Evolutionary conservation across 139 green algal species (phyloP).

Genomic region (Mesotaenium endlicherianum): DNA sequence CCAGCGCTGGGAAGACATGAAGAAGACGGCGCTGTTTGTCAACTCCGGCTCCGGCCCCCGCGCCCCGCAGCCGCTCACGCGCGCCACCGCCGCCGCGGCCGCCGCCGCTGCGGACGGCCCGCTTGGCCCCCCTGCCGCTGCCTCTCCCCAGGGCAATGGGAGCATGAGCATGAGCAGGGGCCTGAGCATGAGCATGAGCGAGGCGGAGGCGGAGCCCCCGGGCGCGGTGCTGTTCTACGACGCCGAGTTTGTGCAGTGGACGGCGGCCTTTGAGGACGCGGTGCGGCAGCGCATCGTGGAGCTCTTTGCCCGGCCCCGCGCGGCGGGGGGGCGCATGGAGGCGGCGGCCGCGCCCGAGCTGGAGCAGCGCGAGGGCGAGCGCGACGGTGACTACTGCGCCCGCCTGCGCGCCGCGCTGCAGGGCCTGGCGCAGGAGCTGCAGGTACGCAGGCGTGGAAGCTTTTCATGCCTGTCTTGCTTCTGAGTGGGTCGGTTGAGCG

Average conservation of each 20-base stretch:
- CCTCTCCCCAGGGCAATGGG: too few species aligned
- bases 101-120: constrained; percentile 21
- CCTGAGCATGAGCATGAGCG: too few species aligned
- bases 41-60: constrained; percentile 4
- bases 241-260: constrained; percentile 19
- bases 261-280: constrained; percentile 5
- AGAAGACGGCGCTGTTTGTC: constrained; percentile 35
- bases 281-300: constrained; percentile 13
- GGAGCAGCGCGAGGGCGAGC: constrained; percentile 42
- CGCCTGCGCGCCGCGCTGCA: constrained; percentile 31
- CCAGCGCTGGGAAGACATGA: constrained; percentile 54
- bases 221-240: constrained; percentile 37
- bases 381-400: constrained; percentile 44
- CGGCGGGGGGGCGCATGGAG: constrained; percentile 14
- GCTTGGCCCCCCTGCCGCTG: too few species aligned
- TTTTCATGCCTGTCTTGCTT: too few species aligned
- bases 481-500: too few species aligned
- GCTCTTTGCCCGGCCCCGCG: constrained; percentile 31
- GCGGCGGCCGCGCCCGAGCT: not conserved
- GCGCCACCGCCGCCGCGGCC: constrained; percentile 53
- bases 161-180: too few species aligned
- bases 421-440: constrained; percentile 48
- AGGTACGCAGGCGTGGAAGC: too few species aligned
- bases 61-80: constrained; percentile 54
- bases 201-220: too few species aligned